These are phyloP conservation scores for Leccinellum albellum DNA, from an alignment of 768 basidiomycete species.

Conservation along the genomic window DNA sequence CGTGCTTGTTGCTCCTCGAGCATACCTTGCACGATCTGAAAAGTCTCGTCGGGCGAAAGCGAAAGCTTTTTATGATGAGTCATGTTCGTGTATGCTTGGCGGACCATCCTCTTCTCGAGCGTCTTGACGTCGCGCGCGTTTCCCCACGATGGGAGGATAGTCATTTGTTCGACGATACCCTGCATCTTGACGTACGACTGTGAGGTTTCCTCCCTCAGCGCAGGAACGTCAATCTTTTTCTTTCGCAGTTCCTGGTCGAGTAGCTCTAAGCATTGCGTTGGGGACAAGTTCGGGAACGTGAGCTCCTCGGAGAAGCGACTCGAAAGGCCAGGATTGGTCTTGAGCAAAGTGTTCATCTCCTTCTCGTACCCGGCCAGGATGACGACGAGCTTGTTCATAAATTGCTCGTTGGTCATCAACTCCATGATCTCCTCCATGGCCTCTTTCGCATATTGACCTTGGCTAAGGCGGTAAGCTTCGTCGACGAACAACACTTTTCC, in stretches of 20 bases:
- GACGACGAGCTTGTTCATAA: background rate
- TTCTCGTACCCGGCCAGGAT: background rate
- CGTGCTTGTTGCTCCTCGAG: background rate
- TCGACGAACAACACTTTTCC: background rate
- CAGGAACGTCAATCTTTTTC: background rate
- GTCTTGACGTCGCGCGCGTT: background rate
- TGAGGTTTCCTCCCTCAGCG: background rate
- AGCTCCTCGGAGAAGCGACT: background rate
- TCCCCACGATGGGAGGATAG: background rate
- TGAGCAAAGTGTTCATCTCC: background rate
- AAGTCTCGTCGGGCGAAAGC: background rate
- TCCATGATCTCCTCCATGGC: background rate
- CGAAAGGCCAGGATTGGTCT: background rate
- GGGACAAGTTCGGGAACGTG: background rate
- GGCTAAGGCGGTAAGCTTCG: background rate
- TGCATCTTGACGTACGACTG: background rate
- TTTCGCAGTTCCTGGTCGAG: background rate
- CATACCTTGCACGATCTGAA: background rate
- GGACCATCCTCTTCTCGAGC: background rate
- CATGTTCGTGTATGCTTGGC: background rate
- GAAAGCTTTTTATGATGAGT: background rate
- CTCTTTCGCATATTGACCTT: background rate
- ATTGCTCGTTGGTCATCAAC: background rate
- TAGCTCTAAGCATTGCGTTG: background rate
- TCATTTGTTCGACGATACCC: background rate